phyloP scores from a whole-genome alignment of 768 basidiomycete genomes.

The Kockovaella imperatae region DNA sequence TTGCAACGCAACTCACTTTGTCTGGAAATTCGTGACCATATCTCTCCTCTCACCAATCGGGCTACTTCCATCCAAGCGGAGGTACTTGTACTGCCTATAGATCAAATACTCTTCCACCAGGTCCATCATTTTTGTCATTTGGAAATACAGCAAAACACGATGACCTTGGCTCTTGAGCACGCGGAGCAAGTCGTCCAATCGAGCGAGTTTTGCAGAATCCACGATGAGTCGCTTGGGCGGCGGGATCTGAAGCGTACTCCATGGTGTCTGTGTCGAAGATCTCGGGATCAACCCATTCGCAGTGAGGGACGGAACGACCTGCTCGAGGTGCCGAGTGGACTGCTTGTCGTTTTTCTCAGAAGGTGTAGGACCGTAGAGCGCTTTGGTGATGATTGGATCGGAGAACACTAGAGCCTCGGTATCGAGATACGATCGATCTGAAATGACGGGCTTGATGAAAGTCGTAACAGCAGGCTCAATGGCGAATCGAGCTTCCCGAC shows the following conservation, averaged over 20 bases:
- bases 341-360: slow-evolving; percentile 56
- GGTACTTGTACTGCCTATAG: slow-evolving; percentile 90
- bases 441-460: slow-evolving; percentile 63
- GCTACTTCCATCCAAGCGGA: slow-evolving; percentile 85
- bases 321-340: slow-evolving; percentile 50
- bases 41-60: slow-evolving; percentile 92
- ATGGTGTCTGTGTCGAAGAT: slow-evolving; percentile 64
- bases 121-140: slow-evolving; percentile 99
- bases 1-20: slow-evolving; percentile 57
- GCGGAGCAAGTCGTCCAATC: slow-evolving; percentile 77
- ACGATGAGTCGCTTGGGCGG: slow-evolving; percentile 90
- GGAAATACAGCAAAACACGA: slow-evolving; percentile 92
- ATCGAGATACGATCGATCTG: slow-evolving; percentile 72
- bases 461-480: slow-evolving; percentile 80
- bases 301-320: slow-evolving; percentile 53
- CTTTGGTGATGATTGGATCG: slow-evolving; percentile 65
- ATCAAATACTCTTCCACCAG: slow-evolving; percentile 97
- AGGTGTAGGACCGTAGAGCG: slow-evolving; percentile 75
- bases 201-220: slow-evolving; percentile 91
- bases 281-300: slow-evolving; percentile 55
- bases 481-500: slow-evolving; percentile 73
- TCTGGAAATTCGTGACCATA: slow-evolving; percentile 99
- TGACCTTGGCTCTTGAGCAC: slow-evolving; percentile 90
- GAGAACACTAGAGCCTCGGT: slow-evolving; percentile 55
- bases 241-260: slow-evolving; percentile 81